Evolutionary conservation across 1,139 yeast species (phyloP), one percentile per base, ranked within the genome.

Genomic region (Geotrichum restrictum): DNA sequence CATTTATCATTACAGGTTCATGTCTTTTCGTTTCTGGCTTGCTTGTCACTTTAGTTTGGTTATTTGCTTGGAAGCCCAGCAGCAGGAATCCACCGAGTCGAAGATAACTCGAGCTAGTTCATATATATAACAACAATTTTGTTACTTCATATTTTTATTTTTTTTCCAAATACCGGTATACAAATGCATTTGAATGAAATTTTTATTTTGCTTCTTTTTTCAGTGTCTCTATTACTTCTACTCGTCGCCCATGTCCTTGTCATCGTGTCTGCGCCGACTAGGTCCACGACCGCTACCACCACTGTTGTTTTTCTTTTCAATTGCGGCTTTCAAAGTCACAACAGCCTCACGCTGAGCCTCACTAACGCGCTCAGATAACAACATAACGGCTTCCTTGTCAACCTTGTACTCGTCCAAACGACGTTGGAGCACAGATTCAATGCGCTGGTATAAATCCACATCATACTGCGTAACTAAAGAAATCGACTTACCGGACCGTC

Each of bases 391-490:
- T 58, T 82, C 86, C 63, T 81, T 85, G 48, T 88, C 84, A 2
- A 94, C 87, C 4, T 83, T 83, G 62, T 87, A 96, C 67, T 88
- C 89, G 2, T 81, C 83, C 39, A 83, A 87, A 61, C 91, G 79
- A 3, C 86, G 95, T 49, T 84, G 85, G 49, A 71, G 70, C 7
- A 73, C 68, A 33, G 68, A 74, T 44, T 69, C 99, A 53, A 93
- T 91, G 64, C 96, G 78, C 60, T 89, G 74, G 64, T 87, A 87
- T 64, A 89, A 73, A 69, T 89, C 97, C 58, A 93, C 76, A 68
- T 93, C 98, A 67, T 93, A 94, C 69, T 93, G 99, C 0, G 97
- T 89, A 27, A 93, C 95, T 54, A 93, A 75, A 4, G 97, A 87
- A 36, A 93, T 78, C 2, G 97, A 88, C 67, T 86, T 88, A 56